Percentiles rank a stretch among this genome's conserved stretches.
Conservation (phyloP, 1,284 basidiomycete genomes). For the Psilocybe mexicana region DNA sequence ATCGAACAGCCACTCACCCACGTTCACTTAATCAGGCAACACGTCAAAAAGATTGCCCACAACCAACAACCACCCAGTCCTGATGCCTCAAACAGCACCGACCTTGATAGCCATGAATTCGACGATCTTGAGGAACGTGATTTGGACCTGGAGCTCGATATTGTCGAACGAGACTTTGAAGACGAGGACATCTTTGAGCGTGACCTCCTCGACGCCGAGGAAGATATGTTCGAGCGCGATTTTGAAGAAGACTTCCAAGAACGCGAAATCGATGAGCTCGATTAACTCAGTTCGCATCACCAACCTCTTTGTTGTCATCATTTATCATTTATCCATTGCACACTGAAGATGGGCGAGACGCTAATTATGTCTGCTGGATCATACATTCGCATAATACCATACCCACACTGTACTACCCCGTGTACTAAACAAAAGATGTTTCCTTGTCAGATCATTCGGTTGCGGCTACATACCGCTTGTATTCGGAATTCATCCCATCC, state of each 20-base stretch:
- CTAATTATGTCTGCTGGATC: too few species aligned
- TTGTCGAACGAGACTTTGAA: slow-evolving; percentile 1
- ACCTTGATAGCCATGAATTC: neutral
- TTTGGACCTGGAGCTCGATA: slow-evolving; percentile 1
- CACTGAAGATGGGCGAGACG: neutral
- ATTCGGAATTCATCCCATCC: too few species aligned
- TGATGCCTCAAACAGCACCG: neutral
- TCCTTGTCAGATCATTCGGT: too few species aligned
- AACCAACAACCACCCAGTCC: neutral
- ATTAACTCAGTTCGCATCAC: neutral
- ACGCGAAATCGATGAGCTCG: slow-evolving; percentile 7
- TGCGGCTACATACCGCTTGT: too few species aligned
- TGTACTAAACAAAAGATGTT: too few species aligned
- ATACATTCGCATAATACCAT: too few species aligned
- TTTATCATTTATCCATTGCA: neutral
- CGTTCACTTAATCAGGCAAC: neutral
- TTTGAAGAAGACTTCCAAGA: slow-evolving; percentile 1
- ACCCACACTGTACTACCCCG: too few species aligned
- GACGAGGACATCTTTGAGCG: neutral
- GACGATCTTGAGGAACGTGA: neutral
- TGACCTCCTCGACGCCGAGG: neutral
- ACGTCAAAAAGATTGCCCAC: neutral
- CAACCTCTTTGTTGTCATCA: neutral
- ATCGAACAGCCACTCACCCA: neutral
- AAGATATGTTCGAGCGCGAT: slow-evolving; percentile 1